Percentiles rank a stretch among this genome's conserved stretches.
phyloP scores from a whole-genome alignment of 108 stramenopile species.

The Nitzschia sp. region DNA sequence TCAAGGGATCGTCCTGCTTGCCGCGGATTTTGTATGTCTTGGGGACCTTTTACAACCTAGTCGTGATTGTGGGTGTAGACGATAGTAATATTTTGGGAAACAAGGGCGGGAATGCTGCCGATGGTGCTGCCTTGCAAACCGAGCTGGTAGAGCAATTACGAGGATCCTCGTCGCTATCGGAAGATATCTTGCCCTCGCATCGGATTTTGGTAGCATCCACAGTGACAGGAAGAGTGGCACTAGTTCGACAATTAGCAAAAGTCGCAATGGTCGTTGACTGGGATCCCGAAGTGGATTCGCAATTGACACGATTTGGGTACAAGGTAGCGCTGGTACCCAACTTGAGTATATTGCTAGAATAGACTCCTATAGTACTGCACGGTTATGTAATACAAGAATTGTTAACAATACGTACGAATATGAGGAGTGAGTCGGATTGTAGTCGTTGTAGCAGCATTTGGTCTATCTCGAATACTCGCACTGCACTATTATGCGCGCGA shows the following conservation, averaged over 20 bases:
- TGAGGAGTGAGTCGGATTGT: too few relatives aligned
- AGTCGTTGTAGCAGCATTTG: too few relatives aligned
- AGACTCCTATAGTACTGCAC: background rate
- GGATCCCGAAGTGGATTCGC: constrained; percentile 19
- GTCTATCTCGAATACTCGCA: too few relatives aligned
- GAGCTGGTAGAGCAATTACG: background rate
- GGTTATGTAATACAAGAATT: too few relatives aligned
- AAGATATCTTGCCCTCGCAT: constrained; percentile 37
- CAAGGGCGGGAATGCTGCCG: background rate
- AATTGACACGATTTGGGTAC: constrained; percentile 42
- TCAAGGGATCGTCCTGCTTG: background rate
- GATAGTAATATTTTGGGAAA: too few relatives aligned
- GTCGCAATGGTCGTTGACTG: constrained; percentile 41
- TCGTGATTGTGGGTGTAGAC: constrained; percentile 34
- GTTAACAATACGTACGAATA: too few relatives aligned
- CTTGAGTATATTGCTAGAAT: constrained; percentile 23
- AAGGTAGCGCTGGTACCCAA: constrained; percentile 28
- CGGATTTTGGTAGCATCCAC: constrained; percentile 34
- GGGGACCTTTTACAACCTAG: constrained; percentile 30
- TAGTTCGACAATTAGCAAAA: constrained; percentile 37
- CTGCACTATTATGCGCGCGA: too few relatives aligned
- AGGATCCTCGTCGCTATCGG: background rate
- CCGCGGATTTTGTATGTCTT: constrained; percentile 16
- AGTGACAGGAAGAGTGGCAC: constrained; percentile 30
- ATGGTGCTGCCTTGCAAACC: background rate